Evolutionary conservation across 2,329 filamentous ascomycete genomes (phyloP), one percentile per base, ranked within the genome.

Genomic region (Exophiala alcalophila): DNA sequence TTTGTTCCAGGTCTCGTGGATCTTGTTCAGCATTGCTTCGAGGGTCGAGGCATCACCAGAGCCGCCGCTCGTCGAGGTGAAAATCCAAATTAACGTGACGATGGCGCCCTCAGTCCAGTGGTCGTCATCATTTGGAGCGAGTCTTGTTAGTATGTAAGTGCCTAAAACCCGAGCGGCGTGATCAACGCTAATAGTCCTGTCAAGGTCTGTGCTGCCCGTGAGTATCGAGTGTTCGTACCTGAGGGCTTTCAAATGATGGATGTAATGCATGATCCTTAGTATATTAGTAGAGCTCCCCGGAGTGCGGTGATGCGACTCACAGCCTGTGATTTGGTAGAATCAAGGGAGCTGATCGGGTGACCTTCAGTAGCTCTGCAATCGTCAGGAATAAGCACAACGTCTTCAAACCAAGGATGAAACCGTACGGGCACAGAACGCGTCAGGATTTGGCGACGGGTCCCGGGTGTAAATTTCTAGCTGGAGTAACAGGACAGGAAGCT

Each of bases 21-120:
- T 59, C 23, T 43, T 62, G 32, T 74, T 67, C 27, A 79, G 63
- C 2, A 69, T 67, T 52, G 61, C 57, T 11, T 64, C 52, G 4
- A 77, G 56, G 9, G 32, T 20, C 9, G 21, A 20, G 3, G 25
- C 15, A 4, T 15, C 21, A n/a, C 36, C 18, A 7, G 23, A 12
- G 12, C 8, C 23, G 4, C 12, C 9, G 14, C 6, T 18, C n/a
- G 29, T 27, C 2, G 20, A 29, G 9, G 32, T 41, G 16, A 72
- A 67, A 59, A 88, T 78, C 74, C 81, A 84, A 4, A 88, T 66
- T 3, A 84, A 75, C 4, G 78, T 80, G 12, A 94, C 70, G 8
- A 89, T 61, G 0, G 77, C 72, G 54, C 78, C 84, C 47, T 90
- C 86, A 21, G 87, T 68, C 80, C 82, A 87, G 3, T 70, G 67